Conservation (phyloP, 1,284 basidiomycete genomes). For the Schizopora paradoxa region DNA sequence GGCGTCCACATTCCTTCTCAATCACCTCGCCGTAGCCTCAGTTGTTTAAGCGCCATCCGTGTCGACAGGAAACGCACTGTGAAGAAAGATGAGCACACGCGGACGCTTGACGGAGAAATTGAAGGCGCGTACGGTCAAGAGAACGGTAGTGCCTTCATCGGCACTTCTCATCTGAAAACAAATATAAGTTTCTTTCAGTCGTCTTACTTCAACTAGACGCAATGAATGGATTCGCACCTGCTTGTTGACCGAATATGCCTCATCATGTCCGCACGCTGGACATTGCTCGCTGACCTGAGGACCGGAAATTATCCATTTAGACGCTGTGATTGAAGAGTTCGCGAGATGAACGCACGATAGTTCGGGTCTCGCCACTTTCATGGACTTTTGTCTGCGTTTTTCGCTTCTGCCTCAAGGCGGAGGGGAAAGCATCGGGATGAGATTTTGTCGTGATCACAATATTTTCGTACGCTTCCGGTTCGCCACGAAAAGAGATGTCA, state of each 20-base stretch:
- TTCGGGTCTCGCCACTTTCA: slow-evolving; percentile 69
- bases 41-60: slow-evolving; percentile 77
- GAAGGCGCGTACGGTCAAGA: slow-evolving; percentile 56
- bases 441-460: slow-evolving; percentile 87
- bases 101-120: background rate
- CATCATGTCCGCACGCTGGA: slow-evolving; percentile 81
- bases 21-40: slow-evolving; percentile 24
- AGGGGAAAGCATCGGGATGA: slow-evolving; percentile 92
- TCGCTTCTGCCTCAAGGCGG: slow-evolving; percentile 79
- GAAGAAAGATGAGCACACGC: slow-evolving; percentile 5
- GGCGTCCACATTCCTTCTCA: background rate
- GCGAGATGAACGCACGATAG: slow-evolving; percentile 44
- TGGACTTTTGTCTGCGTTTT: slow-evolving; percentile 87
- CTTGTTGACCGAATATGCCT: slow-evolving; percentile 74
- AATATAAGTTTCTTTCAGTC: too few relatives aligned
- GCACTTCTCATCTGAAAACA: slow-evolving; percentile 72
- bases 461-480: slow-evolving; percentile 83
- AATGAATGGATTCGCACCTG: slow-evolving; percentile 44
- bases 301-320: slow-evolving; percentile 10
- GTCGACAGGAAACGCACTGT: slow-evolving; percentile 66
- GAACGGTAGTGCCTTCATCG: slow-evolving; percentile 86
- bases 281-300: slow-evolving; percentile 87
- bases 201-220: too few relatives aligned
- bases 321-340: slow-evolving; percentile 8
- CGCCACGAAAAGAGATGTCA: slow-evolving; percentile 2